Base-by-base conservation (phyloP, 192 early-diverging fungal species). In the Podila horticola region DNA sequence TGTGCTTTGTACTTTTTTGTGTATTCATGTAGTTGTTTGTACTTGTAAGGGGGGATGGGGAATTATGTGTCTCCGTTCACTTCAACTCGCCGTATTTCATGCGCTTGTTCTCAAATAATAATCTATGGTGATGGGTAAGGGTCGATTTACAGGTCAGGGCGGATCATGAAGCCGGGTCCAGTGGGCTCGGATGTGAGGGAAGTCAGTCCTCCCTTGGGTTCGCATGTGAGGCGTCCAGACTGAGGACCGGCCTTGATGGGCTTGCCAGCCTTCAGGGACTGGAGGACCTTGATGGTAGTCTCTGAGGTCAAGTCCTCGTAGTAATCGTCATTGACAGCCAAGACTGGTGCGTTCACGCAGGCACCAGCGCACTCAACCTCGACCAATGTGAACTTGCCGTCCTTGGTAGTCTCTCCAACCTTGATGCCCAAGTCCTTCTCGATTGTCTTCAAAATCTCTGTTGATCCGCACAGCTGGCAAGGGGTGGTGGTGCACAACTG, bases 341-440 rank as follows among this genome's bases (percentile, higher is more conserved):
- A 85, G 7, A 99, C 97, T 4, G 97, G 98, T 17, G 97, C 97
- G 73, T 99, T 99, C 63, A 97, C 92, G 81, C 98, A 99, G 20
- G 98, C 98, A 64, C 97, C 98, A 33, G 98, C 98, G 74, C 98
- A 99, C 85, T 99, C 98, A 29, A 99, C 98, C 83, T 99, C 98
- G n/a, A 99, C 97, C 59, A 99, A 86, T 28, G 98, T 99, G 82
- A 99, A 99, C 72, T 94, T 84, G 73, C 94, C 94, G 81, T 99
- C 98, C 55, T 87, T 72, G 49, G 97, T 97, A 20, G 98, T 99
- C 83, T 98, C 91, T 58, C 96, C 97, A 50, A 94, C 92, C 77
- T 98, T 92, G 82, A 99, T 97, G 62, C 94, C 94, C 50, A 99
- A 86, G 65, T 98, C 87, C 48, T 92, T 86, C 85, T 96, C 88